These are phyloP conservation scores for Sugiyamaella neomexicana DNA, from an alignment of 1,139 yeast species.

Conservation along the genomic window DNA sequence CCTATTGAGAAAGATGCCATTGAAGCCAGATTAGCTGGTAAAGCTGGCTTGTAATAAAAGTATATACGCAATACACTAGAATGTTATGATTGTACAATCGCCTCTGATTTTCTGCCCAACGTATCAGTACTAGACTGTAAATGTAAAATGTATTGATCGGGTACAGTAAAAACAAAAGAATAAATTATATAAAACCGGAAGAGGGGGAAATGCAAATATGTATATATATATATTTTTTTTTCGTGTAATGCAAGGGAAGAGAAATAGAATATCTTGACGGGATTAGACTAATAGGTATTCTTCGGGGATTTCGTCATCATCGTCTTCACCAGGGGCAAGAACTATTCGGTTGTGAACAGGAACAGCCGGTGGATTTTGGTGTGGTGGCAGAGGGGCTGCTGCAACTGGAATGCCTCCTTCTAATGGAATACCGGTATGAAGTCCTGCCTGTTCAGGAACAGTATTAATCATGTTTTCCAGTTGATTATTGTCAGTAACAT, in stretches of 20 bases:
- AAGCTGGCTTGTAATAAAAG: constrained; percentile 1
- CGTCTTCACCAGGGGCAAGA: constrained; percentile 10
- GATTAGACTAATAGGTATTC: constrained; percentile 6
- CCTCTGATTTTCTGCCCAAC: too few relatives aligned
- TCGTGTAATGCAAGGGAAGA: constrained; percentile 3
- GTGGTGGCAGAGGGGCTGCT: neutral
- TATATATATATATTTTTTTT: too few relatives aligned
- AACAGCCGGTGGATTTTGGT: constrained; percentile 1
- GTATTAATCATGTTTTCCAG: neutral
- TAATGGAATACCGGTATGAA: constrained; percentile 4
- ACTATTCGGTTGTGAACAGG: constrained; percentile 1
- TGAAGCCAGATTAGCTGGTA: constrained; percentile 14
- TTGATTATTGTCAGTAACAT: neutral
- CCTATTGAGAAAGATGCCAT: constrained; percentile 18
- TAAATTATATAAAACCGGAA: too few relatives aligned
- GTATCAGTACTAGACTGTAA: too few relatives aligned
- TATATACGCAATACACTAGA: neutral
- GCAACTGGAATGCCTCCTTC: constrained; percentile 14
- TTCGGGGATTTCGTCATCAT: constrained; percentile 11
- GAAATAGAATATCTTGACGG: too few relatives aligned
- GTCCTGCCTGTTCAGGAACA: constrained; percentile 2
- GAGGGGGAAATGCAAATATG: neutral
- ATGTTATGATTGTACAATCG: neutral
- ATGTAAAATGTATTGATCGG: neutral
- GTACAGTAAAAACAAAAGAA: neutral